These are phyloP conservation scores for Plasmopara muralis DNA, from an alignment of 352 stramenopile genomes.

Conservation along the genomic window DNA sequence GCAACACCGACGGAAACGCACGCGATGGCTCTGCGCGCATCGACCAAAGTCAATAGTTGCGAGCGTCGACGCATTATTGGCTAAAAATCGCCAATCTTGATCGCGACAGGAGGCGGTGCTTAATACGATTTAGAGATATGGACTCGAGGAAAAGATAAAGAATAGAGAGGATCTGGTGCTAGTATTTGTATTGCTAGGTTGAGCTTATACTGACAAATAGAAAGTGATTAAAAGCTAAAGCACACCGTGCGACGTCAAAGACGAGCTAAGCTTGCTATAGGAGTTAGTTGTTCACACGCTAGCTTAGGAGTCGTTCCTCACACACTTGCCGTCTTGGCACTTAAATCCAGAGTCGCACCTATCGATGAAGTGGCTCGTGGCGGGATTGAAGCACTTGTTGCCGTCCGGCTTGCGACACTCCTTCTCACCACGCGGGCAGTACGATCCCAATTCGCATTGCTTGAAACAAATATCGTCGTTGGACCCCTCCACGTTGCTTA, in stretches of 20 bases:
- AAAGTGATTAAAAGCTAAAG: neutral
- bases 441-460: slow-evolving; percentile 13
- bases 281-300: neutral
- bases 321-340: slow-evolving; percentile 29
- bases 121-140: too few species aligned
- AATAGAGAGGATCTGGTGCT: too few species aligned
- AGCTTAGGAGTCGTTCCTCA: slow-evolving; percentile 16
- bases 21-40: slow-evolving; percentile 41
- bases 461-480: slow-evolving; percentile 17
- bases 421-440: slow-evolving; percentile 18
- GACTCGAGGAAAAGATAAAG: too few species aligned
- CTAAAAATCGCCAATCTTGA: neutral
- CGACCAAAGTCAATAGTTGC: neutral
- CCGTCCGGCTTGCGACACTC: slow-evolving; percentile 11
- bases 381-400: slow-evolving; percentile 29
- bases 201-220: too few species aligned
- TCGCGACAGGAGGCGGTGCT: too few species aligned
- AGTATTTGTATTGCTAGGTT: too few species aligned
- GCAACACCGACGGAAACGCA: slow-evolving; percentile 17
- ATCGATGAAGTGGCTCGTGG: slow-evolving; percentile 17
- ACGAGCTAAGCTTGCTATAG: neutral
- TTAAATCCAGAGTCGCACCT: slow-evolving; percentile 24
- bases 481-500: slow-evolving; percentile 13
- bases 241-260: neutral
- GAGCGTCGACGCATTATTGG: neutral